Percentiles rank a stretch among this genome's conserved stretches.
These are phyloP conservation scores for Neurospora sp. DNA, from an alignment of 495 filamentous ascomycete genomes.

Conservation along the genomic window DNA sequence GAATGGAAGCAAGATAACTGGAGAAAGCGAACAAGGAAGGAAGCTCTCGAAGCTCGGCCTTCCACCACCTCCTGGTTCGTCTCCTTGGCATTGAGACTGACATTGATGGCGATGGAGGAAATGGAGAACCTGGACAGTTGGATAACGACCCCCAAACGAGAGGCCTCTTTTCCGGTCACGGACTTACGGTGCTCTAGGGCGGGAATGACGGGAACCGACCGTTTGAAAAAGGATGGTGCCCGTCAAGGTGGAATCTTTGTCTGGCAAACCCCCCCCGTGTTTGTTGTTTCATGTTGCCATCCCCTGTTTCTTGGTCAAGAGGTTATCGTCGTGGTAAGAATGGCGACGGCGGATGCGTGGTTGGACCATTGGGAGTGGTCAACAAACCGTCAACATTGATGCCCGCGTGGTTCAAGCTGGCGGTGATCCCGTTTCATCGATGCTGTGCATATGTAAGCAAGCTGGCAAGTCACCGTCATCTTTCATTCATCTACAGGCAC, in stretches of 20 bases:
- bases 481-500: neutral
- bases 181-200: neutral
- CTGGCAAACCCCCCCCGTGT: constrained; percentile 3
- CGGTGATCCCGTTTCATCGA: neutral
- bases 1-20: neutral
- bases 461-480: neutral
- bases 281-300: constrained; percentile 4
- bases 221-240: neutral
- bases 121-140: neutral
- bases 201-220: neutral
- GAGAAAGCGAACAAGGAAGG: neutral
- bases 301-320: neutral
- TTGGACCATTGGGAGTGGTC: neutral
- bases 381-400: neutral
- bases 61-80: neutral
- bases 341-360: neutral
- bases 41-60: neutral
- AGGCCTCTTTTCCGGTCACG: neutral
- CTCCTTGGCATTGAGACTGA: neutral
- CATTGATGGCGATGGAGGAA: neutral
- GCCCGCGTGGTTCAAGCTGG: neutral
- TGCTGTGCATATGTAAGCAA: neutral
- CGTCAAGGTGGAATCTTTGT: constrained; percentile 1
- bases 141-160: neutral
- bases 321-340: neutral